phyloP scores from a whole-genome alignment of 129 eudicot species.

The carrot (Daucus carota) region DNA sequence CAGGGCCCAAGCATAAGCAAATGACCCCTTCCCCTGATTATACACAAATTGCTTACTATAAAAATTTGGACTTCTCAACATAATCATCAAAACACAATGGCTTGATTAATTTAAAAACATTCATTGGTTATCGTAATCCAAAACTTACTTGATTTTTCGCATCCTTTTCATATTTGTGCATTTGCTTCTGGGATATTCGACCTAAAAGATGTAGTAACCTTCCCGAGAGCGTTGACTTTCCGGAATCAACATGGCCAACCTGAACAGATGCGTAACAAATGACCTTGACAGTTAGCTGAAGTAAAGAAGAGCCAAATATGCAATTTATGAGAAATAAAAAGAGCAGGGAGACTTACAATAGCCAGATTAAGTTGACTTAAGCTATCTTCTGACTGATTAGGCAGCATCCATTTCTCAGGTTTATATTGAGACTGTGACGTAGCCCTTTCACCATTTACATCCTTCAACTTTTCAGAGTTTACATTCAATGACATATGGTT shows the following conservation, averaged over 20 bases:
- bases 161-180: slow-evolving; percentile 90
- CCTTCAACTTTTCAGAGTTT: slow-evolving; percentile 39
- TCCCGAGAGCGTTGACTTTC: slow-evolving; percentile 96
- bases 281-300: neutral
- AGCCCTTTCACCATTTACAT: slow-evolving; percentile 22
- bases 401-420: slow-evolving; percentile 90
- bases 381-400: slow-evolving; percentile 29
- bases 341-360: slow-evolving; percentile 50
- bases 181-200: slow-evolving; percentile 71
- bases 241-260: slow-evolving; percentile 99
- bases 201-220: slow-evolving; percentile 89
- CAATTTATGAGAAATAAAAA: neutral
- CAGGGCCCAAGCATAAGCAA: slow-evolving; percentile 98
- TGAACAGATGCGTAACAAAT: slow-evolving; percentile 13
- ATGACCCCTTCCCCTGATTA: slow-evolving; percentile 89
- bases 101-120: neutral
- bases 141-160: slow-evolving; percentile 64
- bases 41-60: slow-evolving; percentile 13
- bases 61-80: slow-evolving; percentile 4
- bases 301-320: neutral
- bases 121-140: neutral
- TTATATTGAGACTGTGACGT: slow-evolving; percentile 34
- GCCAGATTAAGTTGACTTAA: slow-evolving; percentile 87
- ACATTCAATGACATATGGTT: slow-evolving; percentile 32
- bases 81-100: neutral